phyloP scores from a whole-genome alignment of 768 basidiomycete species.

The Auricularia cornea region DNA sequence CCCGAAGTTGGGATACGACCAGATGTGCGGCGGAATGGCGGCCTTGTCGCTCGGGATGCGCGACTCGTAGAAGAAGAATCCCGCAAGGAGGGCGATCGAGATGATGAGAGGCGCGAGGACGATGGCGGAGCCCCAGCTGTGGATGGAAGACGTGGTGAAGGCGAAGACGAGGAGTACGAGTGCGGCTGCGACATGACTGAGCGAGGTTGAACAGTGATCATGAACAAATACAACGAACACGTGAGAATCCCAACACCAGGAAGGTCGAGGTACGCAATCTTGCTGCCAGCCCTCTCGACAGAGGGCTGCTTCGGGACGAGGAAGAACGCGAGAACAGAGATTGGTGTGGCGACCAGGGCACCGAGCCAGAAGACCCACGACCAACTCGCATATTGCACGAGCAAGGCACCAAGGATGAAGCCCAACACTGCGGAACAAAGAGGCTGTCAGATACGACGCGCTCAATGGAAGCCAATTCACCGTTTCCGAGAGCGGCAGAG shows the following conservation, averaged over 20 bases:
- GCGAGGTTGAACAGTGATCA: not conserved
- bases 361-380: conserved; percentile 24
- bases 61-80: conserved; percentile 5
- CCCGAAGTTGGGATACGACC: conserved; percentile 6
- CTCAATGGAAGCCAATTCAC: not conserved
- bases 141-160: conserved; percentile 36
- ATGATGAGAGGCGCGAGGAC: conserved; percentile 32
- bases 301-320: conserved; percentile 4
- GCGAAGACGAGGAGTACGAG: conserved; percentile 29
- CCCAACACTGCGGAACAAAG: not conserved
- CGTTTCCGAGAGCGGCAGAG: conserved; percentile 21
- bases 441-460: too few species aligned
- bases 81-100: not conserved
- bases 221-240: conserved; percentile 9
- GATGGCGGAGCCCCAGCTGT: conserved; percentile 39
- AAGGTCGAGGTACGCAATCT: conserved; percentile 22
- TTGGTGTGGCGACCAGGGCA: conserved; percentile 15
- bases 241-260: conserved; percentile 30
- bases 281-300: not conserved
- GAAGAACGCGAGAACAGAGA: conserved; percentile 4
- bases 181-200: conserved; percentile 11
- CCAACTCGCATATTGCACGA: conserved; percentile 12
- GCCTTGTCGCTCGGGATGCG: conserved; percentile 4
- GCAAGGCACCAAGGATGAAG: conserved; percentile 9
- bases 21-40: conserved; percentile 3